Base-by-base conservation (phyloP, 2,329 filamentous ascomycete genomes). In the Phyllosticta citriasiana region DNA sequence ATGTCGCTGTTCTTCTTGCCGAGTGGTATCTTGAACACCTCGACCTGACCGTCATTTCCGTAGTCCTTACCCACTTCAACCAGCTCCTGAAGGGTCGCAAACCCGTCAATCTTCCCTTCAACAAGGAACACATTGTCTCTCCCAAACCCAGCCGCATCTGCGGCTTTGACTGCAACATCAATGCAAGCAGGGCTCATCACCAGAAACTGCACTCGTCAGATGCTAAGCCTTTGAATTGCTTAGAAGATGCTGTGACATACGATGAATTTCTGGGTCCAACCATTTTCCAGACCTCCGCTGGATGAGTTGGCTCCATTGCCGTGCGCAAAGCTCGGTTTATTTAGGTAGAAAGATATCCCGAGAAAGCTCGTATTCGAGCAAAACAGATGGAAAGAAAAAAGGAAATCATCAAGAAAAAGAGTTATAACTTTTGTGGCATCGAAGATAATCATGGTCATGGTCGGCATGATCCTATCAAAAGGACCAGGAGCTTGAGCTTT, bases 1-100 rank as follows among this genome's bases (percentile, higher is more conserved):
- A 84, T 66, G 56, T 84, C 80, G 53, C 76, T 78, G 65, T 85
- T 86, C 50, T 76, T 81, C 71, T 83, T 80, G 1, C 80, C 82
- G 0, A 68, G 64, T 0, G 79, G 77, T 0, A 85, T 72, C 55
- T 75, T 77, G 68, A 79, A 85, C 25, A 77, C 74, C 1, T 73
- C 69, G 1, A 76, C 72, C 65, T 85, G 81, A 2, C 72, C 72
- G 0, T 65, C 61, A 24, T 76, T 68, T 1, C 77, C 79, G 63
- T 72, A 73, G n/a, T 69, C 68, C 63, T 73, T 72, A 1, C 77
- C 78, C 24, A 74, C 72, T 47, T 73, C 69, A 22, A 80, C 75
- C 59, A 81, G 65, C 27, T 79, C 74, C 59, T 77, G 70, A 16
- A 82, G 69, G 3, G 74, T 81, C 12, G 72, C 78, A 64, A 80